Base-by-base conservation (phyloP, 2,329 filamentous ascomycete genomes). In the Phaeosphaeriaceae sp. region DNA sequence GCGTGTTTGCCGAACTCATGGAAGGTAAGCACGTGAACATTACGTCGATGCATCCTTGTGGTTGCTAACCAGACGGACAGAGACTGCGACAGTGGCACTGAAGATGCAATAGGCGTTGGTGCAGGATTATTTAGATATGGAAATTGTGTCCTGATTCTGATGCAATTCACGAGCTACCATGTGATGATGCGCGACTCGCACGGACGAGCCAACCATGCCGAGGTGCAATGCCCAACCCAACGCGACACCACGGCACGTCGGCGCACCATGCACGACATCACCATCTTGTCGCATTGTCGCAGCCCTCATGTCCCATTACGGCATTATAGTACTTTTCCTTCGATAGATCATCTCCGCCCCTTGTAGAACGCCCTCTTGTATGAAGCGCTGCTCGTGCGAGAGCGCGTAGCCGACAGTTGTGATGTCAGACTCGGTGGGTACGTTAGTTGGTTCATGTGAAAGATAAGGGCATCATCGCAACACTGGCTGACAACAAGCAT, bases 381-480 rank as follows among this genome's bases (percentile, higher is more conserved):
- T 58, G 21, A 70, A 63, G 62, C 57, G 40, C 49, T 57, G 31
- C 57, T 48, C 49, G 7, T 25, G 46, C 50, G 54, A 66, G 66
- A 65, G 63, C 68, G 69, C 58, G 57, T 63, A 55, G 54, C 57
- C 57, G 51, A 64, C 60, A 58, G 65, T 66, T 54, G 66, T 61
- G 45, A 78, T 79, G 77, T 72, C 77, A 56, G 77, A 79, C 64
- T 78, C 77, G 15, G 76, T 79, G 55, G 77, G 77, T 78, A 69
- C 54, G 77, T 76, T 7, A 36, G 11, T 36, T 45, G 22, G 19
- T 11, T 36, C 31, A 11, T 36, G 13, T 36, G 7, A 11, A 36
- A 13, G 31, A 36, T 13, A 36, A 44, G 9, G 20, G 36, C 24
- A 40, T 20, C 9, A 41, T 11, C 41, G 25, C 33, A 44, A 24